Evolutionary conservation across 2,329 filamentous ascomycete genomes (phyloP).

Genomic region (Aureobasidium sp.): DNA sequence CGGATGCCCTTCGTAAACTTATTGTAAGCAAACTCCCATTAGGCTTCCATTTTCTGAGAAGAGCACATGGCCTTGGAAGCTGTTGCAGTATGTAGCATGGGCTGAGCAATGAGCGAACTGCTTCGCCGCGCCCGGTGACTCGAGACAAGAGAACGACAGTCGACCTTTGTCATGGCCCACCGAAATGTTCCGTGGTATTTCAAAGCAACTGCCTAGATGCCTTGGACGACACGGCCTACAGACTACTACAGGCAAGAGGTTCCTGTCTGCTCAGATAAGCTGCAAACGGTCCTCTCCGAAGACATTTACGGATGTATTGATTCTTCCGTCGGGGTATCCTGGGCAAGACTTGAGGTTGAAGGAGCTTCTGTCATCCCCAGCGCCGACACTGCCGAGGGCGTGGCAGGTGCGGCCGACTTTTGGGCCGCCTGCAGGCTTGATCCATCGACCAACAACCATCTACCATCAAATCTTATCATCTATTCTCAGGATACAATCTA

Average conservation of each 20-base stretch:
- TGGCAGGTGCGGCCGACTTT: not conserved
- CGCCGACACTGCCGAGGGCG: not conserved
- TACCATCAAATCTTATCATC: not conserved
- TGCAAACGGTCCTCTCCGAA: not conserved
- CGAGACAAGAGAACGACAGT: not conserved
- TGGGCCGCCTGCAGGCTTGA: not conserved
- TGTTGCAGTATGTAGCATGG: not conserved
- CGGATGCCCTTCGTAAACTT: not conserved
- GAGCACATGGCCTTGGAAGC: not conserved
- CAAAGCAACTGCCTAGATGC: slow-evolving; percentile 9
- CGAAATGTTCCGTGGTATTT: not conserved
- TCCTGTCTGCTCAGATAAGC: not conserved
- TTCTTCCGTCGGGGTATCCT: not conserved
- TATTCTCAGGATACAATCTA: not conserved
- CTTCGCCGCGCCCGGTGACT: slow-evolving; percentile 6
- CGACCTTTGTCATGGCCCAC: not conserved
- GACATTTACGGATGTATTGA: not conserved
- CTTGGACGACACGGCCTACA: not conserved
- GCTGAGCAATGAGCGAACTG: not conserved
- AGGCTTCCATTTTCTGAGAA: slow-evolving; percentile 7
- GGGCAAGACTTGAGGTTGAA: not conserved
- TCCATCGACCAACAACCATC: not conserved
- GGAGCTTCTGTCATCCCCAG: not conserved
- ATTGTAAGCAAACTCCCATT: not conserved
- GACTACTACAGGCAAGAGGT: not conserved